Conservation (phyloP, 176 grass and related monocot species). For the Avena atlantica region DNA sequence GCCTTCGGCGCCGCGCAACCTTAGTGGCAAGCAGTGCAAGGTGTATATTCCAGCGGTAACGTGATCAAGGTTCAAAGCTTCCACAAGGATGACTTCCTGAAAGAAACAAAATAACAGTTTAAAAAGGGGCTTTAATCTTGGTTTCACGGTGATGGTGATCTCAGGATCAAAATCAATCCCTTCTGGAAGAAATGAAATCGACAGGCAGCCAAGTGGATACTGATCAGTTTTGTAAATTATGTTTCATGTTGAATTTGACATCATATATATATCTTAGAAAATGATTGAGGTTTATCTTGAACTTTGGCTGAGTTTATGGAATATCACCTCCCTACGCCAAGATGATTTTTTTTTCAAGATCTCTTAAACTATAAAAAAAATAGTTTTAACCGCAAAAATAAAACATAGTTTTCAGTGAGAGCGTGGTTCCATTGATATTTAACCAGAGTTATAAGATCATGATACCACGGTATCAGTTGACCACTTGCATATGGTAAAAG, state of each 20-base stretch:
- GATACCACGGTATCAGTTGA: background rate
- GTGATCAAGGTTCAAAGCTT: constrained; percentile 61
- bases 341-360: background rate
- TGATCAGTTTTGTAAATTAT: background rate
- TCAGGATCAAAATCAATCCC: background rate
- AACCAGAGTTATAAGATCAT: background rate
- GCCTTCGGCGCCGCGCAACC: constrained; percentile 64
- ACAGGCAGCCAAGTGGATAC: background rate
- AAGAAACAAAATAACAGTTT: constrained; percentile 10
- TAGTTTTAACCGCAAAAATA: no score
- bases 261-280: background rate
- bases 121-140: background rate
- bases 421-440: background rate
- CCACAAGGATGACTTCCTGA: constrained; percentile 66
- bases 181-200: background rate
- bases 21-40: constrained; percentile 70
- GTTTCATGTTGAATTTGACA: background rate
- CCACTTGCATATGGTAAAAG: background rate
- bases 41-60: constrained; percentile 50
- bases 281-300: background rate
- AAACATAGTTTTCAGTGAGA: background rate
- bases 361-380: background rate
- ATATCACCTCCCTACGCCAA: background rate
- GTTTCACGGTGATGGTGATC: background rate
- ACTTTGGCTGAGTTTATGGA: background rate